Percentiles rank a stretch among this genome's conserved stretches.
These are phyloP conservation scores for Terana coerulea DNA, from an alignment of 768 basidiomycete genomes.

Conservation along the genomic window DNA sequence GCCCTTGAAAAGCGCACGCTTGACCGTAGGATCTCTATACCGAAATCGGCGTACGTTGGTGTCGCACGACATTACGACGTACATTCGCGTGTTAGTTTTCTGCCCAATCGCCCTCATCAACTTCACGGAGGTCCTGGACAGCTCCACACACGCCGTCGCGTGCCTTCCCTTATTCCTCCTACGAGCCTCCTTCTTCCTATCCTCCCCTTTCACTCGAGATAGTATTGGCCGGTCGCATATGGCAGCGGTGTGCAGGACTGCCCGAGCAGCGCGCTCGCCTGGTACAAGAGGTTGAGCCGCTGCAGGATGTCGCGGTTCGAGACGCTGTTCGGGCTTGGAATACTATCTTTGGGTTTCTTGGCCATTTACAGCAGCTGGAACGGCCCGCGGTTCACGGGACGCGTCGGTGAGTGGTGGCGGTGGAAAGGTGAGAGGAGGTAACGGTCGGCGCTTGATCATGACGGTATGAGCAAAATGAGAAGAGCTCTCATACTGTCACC, in stretches of 20 bases:
- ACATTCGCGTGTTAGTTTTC: conserved; percentile 82
- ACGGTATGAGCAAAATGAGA: no score
- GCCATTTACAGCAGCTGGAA: no score
- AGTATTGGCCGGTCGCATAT: no score
- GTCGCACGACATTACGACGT: conserved; percentile 19
- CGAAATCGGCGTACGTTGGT: neutral
- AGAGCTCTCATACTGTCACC: no score
- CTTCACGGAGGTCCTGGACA: conserved; percentile 61
- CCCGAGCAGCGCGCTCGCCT: conserved; percentile 63
- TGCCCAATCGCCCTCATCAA: conserved; percentile 69
- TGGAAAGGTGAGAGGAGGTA: no score
- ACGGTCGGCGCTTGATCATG: no score
- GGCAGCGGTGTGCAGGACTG: no score
- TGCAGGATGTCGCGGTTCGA: conserved; percentile 75
- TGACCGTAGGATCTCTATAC: conserved; percentile 77
- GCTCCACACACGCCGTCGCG: conserved; percentile 37
- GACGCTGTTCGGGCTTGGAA: conserved; percentile 53
- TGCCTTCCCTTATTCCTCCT: conserved; percentile 27
- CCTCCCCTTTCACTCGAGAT: no score
- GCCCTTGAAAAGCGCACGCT: conserved; percentile 70
- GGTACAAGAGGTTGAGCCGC: conserved; percentile 81
- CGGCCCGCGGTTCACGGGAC: no score
- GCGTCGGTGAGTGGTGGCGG: no score
- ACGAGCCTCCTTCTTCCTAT: no score
- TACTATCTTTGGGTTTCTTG: conserved; percentile 55